Percentiles rank a stretch among this genome's conserved stretches.
phyloP scores from a whole-genome alignment of 768 basidiomycete genomes.

The Tulasnella sp. region DNA sequence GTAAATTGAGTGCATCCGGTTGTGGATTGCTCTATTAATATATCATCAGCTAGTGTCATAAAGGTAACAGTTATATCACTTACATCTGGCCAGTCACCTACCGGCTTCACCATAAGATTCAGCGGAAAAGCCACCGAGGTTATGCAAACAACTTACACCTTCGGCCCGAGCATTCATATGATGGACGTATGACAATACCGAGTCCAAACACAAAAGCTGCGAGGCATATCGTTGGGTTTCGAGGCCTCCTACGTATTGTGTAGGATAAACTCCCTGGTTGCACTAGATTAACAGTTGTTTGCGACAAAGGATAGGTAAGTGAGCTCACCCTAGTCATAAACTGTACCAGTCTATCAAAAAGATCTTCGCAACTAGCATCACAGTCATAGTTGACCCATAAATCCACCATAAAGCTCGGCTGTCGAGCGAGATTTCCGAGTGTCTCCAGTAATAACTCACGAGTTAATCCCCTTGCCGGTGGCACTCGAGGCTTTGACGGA shows the following conservation, averaged over 20 bases:
- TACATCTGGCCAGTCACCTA: slow-evolving; percentile 52
- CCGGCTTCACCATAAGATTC: slow-evolving; percentile 25
- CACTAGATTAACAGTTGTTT: background rate
- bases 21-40: slow-evolving; percentile 15
- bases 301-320: background rate
- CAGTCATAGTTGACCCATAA: slow-evolving; percentile 95
- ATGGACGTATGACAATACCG: slow-evolving; percentile 74
- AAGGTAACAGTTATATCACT: slow-evolving; percentile 21
- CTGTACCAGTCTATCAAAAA: slow-evolving; percentile 79
- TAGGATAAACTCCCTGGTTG: slow-evolving; percentile 63
- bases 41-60: background rate
- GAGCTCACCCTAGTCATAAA: slow-evolving; percentile 79
- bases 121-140: background rate
- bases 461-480: slow-evolving; percentile 75
- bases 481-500: slow-evolving; percentile 41
- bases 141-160: slow-evolving; percentile 27
- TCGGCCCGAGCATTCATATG: slow-evolving; percentile 65
- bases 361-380: slow-evolving; percentile 89
- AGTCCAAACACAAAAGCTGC: slow-evolving; percentile 79
- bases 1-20: slow-evolving; percentile 44
- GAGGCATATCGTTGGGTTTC: slow-evolving; percentile 60
- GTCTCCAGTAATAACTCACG: slow-evolving; percentile 85
- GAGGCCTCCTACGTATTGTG: slow-evolving; percentile 41
- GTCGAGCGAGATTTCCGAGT: slow-evolving; percentile 62
- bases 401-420: slow-evolving; percentile 89